Conservation (phyloP, 1,284 basidiomycete genomes). For the Sanghuangporus baumii region DNA sequence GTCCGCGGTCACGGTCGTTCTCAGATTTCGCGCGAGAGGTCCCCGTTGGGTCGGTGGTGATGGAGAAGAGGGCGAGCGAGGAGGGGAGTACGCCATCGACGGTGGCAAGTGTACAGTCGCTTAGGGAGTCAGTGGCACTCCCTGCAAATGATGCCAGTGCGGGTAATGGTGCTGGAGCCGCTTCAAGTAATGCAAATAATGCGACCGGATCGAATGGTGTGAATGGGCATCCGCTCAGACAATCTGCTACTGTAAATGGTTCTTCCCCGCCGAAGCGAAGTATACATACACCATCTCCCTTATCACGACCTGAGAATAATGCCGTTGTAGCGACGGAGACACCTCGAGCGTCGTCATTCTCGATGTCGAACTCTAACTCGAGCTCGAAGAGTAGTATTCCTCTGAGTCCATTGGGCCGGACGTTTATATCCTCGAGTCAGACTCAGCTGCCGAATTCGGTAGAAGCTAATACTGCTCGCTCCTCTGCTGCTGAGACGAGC, state of each 20-base stretch:
- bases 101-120: slow-evolving; percentile 13
- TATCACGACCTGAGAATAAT: slow-evolving; percentile 41
- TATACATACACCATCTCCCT: slow-evolving; percentile 42
- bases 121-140: background rate
- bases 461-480: background rate
- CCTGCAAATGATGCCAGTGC: background rate
- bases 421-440: background rate
- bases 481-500: background rate
- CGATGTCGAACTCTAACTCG: slow-evolving; percentile 6
- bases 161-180: background rate
- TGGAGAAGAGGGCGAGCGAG: slow-evolving; percentile 28
- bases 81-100: slow-evolving; percentile 29
- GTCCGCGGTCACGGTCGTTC: slow-evolving; percentile 70
- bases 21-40: slow-evolving; percentile 45
- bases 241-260: slow-evolving; percentile 13
- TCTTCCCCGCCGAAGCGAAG: slow-evolving; percentile 20
- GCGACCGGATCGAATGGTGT: background rate
- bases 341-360: slow-evolving; percentile 1
- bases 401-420: slow-evolving; percentile 1
- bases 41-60: slow-evolving; percentile 27
- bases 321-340: slow-evolving; percentile 3
- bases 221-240: background rate
- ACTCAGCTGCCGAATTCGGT: background rate
- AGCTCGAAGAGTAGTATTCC: background rate
- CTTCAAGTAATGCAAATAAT: background rate